A percentile compares a stretch with the other conserved stretches of the same genome.
Evolutionary conservation across 1,139 yeast genomes (phyloP).

Genomic region (Diutina sp.): DNA sequence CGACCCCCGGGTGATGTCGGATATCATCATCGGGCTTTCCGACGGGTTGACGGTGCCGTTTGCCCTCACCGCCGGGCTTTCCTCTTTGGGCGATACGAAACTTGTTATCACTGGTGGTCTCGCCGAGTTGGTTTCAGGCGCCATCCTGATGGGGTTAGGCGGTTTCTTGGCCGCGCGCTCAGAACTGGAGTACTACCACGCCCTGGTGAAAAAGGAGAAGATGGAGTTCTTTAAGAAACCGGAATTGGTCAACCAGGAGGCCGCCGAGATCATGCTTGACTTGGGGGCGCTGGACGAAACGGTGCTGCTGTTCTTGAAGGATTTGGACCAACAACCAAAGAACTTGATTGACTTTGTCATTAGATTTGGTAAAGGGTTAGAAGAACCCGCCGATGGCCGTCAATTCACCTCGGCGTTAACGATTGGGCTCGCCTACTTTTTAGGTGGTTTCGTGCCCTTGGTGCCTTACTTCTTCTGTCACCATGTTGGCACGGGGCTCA

Average conservation of each 20-base stretch:
- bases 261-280: constrained; percentile 59
- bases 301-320: constrained; percentile 50
- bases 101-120: constrained; percentile 77
- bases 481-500: constrained; percentile 64
- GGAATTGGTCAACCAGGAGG: constrained; percentile 48
- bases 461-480: constrained; percentile 67
- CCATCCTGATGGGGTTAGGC: constrained; percentile 79
- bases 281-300: constrained; percentile 61
- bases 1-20: constrained; percentile 72
- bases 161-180: constrained; percentile 73
- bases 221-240: constrained; percentile 54
- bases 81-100: constrained; percentile 62
- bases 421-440: constrained; percentile 60
- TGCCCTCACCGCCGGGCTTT: constrained; percentile 73
- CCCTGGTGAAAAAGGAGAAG: constrained; percentile 64
- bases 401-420: constrained; percentile 67
- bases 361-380: constrained; percentile 62
- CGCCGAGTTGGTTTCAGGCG: constrained; percentile 76
- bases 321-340: constrained; percentile 57
- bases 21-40: constrained; percentile 64
- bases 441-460: constrained; percentile 75
- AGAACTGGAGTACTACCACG: constrained; percentile 58
- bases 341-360: constrained; percentile 60
- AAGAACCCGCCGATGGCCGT: constrained; percentile 72
- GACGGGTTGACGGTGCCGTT: constrained; percentile 80